A percentile compares a stretch with the other conserved stretches of the same genome.
These are phyloP conservation scores for Shiraia sp. DNA, from an alignment of 2,329 filamentous ascomycete genomes.

Conservation along the genomic window DNA sequence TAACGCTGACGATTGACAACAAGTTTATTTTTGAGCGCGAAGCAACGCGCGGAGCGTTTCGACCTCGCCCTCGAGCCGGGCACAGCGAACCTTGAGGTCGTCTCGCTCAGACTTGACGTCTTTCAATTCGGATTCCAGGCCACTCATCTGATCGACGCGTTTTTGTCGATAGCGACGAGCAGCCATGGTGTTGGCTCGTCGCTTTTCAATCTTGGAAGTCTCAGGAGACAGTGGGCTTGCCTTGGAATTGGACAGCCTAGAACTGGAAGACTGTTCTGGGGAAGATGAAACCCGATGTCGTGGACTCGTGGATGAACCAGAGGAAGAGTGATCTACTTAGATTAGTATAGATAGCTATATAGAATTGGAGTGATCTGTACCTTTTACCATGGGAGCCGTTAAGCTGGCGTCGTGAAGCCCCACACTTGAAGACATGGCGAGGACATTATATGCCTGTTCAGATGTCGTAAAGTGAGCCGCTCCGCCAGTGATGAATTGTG, in stretches of 20 bases:
- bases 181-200: slow-evolving; percentile 71
- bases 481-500: slow-evolving; percentile 22
- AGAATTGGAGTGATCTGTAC: slow-evolving; percentile 12
- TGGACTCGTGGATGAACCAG: slow-evolving; percentile 32
- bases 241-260: slow-evolving; percentile 29
- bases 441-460: slow-evolving; percentile 13
- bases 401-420: slow-evolving; percentile 19
- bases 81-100: slow-evolving; percentile 64
- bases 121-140: slow-evolving; percentile 63
- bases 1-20: slow-evolving; percentile 16
- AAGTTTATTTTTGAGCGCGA: slow-evolving; percentile 46
- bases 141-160: slow-evolving; percentile 66
- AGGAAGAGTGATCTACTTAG: slow-evolving; percentile 25
- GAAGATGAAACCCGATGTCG: slow-evolving; percentile 29
- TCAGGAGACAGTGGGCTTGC: slow-evolving; percentile 24
- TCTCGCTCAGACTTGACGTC: slow-evolving; percentile 66
- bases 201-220: slow-evolving; percentile 53
- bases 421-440: slow-evolving; percentile 22
- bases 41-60: slow-evolving; percentile 59
- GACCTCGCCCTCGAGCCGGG: slow-evolving; percentile 67
- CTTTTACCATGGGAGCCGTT: slow-evolving; percentile 29
- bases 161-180: slow-evolving; percentile 73
- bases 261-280: slow-evolving; percentile 26
- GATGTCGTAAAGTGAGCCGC: slow-evolving; percentile 13
- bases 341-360: slow-evolving; percentile 11